Base-by-base conservation (phyloP, 176 grass and related monocot species). In the Eragrostis nindensis region DNA sequence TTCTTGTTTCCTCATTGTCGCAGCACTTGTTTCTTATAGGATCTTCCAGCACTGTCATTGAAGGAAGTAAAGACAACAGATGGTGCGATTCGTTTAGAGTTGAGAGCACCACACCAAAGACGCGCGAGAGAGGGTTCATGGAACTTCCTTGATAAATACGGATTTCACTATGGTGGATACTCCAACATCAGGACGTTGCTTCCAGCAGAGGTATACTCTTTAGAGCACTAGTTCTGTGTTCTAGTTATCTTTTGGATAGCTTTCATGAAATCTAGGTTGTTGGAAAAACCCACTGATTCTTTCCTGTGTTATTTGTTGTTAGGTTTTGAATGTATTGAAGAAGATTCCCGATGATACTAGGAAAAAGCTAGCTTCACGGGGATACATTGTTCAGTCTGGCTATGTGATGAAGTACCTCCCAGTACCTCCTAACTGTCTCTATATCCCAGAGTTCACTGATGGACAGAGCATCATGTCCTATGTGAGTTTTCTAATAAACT, bases 271-370 rank as follows among this genome's bases (percentile, higher is more conserved):
- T 57, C 17, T 42, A 75, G 66, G 21, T 68, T 74, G 30, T 53
- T 80, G 11, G 44, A 69, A 56, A 42, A 84, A 70, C 13, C 3
- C 12, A 70, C 50, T 79, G 39, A 49, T 43, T 74, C n/a, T 16
- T 85, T 80, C 41, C 29, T 45, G 11, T 75, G 39, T 83, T 75
- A 61, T 73, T 87, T 27, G n/a, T n/a, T n/a, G n/a, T 73, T 87
- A 98, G 92, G 92, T 74, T 76, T 77, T 95, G 26, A 98, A 95
- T 82, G 93, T 98, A 74, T 77, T 98, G 63, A 87, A 90, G 71
- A 84, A 80, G 74, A 89, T 98, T 66, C 86, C 96, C 3, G 82
- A 90, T 84, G 96, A 95, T 83, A 95, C 90, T 2, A 91, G 42
- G 73, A 98, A 43, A 83, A 95, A 83, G 29, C 81, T 98, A 40